Evolutionary conservation across 305 asterid genomes (phyloP), one percentile per base, ranked within the genome.

Genomic region (Fraxinus xanthoxyloides): DNA sequence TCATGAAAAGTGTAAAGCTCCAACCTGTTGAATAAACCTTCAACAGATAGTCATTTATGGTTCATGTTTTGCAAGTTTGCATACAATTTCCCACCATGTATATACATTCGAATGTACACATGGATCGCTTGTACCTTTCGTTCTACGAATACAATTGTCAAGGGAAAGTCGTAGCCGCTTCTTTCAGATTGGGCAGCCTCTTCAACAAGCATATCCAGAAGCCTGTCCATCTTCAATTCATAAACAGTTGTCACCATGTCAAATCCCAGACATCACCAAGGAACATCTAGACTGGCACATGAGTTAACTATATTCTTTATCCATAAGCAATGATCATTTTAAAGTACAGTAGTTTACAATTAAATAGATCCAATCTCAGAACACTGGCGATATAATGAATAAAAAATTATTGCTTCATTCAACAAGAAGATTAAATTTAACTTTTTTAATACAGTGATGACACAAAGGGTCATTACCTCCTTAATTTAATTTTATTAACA

Each of bases 101-200:
- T 26, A 28, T 12, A 26, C 69, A 82, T 78, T 76, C 40, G 79
- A 77, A 82, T 77, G 69, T 36, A 73, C 34, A 73, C 65, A 76
- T 72, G 78, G 31, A 72, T 72, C 69, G 79, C 17, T 59, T 75
- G 84, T 89, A 94, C 98, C 97, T 94, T 94, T 69, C 98, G 89
- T 86, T 94, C 98, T 83, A 94, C 98, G 89, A 94, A 94, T 78
- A 94, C 97, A 82, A 94, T 93, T 84, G 98, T 92, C 93, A 94
- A 87, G 82, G 98, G 95, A 85, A 91, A 91, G 43, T 91, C 82
- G 35, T 87, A 95, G 88, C 93, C 91, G 80, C 87, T 85, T 77
- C 78, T 90, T 83, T 93, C 95, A 82, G 97, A 89, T 74, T 89
- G 92, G 83, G 92, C 89, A 85, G 97, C 92, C 77, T 89, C 95